phyloP scores from a whole-genome alignment of 345 rosid genomes.

The Cardamine chenopodiifolia region DNA sequence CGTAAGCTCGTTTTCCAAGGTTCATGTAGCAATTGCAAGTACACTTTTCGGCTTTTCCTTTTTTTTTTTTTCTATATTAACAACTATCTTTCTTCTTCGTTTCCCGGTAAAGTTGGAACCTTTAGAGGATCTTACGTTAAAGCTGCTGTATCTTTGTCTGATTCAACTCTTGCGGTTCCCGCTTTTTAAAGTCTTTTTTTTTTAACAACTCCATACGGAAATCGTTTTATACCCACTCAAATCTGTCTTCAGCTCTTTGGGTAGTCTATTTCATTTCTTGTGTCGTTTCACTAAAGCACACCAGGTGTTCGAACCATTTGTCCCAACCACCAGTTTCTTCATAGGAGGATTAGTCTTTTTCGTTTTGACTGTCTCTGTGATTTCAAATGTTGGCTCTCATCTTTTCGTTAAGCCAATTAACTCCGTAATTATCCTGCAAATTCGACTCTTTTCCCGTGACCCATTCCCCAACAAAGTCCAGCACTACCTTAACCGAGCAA shows the following conservation, averaged over 20 bases:
- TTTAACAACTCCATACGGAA: not conserved
- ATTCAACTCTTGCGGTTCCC: constrained; percentile 7
- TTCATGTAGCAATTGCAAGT: too few species aligned
- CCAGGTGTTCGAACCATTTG: constrained; percentile 40
- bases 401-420: constrained; percentile 37
- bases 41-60: too few species aligned
- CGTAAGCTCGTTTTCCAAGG: too few species aligned
- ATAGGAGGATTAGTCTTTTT: not conserved
- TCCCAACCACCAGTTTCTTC: constrained; percentile 11
- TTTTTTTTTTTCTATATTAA: too few species aligned
- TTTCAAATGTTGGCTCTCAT: constrained; percentile 46
- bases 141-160: not conserved
- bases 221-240: not conserved
- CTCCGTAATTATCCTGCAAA: constrained; percentile 39
- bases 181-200: not conserved
- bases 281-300: not conserved
- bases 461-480: constrained; percentile 77
- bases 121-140: not conserved
- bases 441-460: constrained; percentile 62
- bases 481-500: constrained; percentile 72
- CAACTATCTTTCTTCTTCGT: not conserved
- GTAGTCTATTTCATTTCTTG: not conserved
- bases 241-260: not conserved
- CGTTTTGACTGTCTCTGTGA: not conserved
- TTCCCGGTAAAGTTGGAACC: constrained; percentile 12